phyloP scores from a whole-genome alignment of 345 rosid genomes.

The Eucalyptus shirleyi region DNA sequence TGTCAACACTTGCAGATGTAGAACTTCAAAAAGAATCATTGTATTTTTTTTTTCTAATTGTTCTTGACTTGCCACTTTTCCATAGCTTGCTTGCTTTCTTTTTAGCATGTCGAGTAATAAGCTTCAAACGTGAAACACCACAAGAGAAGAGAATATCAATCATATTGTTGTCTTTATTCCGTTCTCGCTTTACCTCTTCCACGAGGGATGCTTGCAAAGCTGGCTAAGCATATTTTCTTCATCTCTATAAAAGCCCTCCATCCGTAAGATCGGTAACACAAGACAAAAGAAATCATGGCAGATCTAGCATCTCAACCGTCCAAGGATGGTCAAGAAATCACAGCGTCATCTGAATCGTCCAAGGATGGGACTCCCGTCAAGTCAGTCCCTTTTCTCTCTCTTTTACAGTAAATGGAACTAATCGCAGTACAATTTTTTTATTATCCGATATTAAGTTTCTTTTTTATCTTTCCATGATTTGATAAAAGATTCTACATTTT shows the following conservation, averaged over 20 bases:
- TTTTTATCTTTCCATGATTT: neutral
- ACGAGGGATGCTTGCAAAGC: neutral
- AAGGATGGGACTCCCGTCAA: rapidly evolving
- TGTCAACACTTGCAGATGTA: rapidly evolving
- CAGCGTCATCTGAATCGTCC: no score
- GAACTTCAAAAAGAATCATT: rapidly evolving
- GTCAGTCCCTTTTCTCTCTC: neutral
- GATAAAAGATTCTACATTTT: neutral
- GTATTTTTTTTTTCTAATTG: neutral
- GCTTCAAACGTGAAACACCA: neutral
- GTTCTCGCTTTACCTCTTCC: neutral
- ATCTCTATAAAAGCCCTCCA: neutral
- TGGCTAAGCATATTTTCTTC: neutral
- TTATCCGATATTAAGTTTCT: neutral
- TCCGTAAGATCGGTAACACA: neutral
- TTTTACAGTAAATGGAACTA: neutral
- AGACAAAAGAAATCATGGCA: neutral
- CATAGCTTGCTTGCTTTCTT: neutral
- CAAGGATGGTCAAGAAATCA: rapidly evolving
- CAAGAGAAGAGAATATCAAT: neutral
- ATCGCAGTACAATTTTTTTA: rapidly evolving
- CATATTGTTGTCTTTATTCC: neutral
- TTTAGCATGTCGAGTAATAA: neutral
- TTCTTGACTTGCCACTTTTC: neutral
- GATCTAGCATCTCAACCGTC: rapidly evolving